Percentiles rank a stretch among this genome's conserved stretches.
These are phyloP conservation scores for Aspergillus oerlinghausenensis DNA, from an alignment of 2,329 filamentous ascomycete genomes.

Conservation along the genomic window DNA sequence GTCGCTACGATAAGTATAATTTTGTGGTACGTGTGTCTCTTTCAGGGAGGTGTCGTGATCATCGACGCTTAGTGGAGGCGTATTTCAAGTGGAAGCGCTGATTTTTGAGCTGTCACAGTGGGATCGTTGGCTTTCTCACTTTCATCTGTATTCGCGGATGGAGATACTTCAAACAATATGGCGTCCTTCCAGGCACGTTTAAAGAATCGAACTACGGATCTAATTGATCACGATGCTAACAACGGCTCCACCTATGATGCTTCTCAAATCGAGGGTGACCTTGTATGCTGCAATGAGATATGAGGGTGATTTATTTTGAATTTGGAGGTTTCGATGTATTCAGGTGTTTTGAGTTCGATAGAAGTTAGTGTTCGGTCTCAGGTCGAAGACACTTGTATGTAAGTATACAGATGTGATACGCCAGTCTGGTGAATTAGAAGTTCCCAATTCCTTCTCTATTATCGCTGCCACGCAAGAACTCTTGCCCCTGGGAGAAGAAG, in stretches of 20 bases:
- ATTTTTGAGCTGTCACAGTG: not conserved
- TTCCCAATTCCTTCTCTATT: constrained; percentile 33
- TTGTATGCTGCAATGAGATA: not conserved
- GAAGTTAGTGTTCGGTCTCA: not conserved
- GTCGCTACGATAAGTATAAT: constrained; percentile 10
- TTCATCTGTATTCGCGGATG: constrained; percentile 14
- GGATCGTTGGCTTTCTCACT: constrained; percentile 7
- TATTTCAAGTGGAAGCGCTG: not conserved
- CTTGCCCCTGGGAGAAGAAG: constrained; percentile 45
- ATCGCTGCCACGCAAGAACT: constrained; percentile 37
- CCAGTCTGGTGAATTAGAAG: constrained; percentile 14
- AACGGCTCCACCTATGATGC: not conserved
- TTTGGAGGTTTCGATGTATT: not conserved
- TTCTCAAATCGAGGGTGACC: not conserved
- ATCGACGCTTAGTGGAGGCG: not conserved
- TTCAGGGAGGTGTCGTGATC: too few species aligned
- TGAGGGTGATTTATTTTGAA: not conserved
- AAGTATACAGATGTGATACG: not conserved
- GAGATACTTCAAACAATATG: constrained; percentile 11
- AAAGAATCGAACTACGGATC: not conserved
- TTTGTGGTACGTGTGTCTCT: constrained; percentile 11
- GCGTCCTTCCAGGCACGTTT: not conserved
- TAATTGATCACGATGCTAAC: not conserved
- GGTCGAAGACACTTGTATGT: not conserved
- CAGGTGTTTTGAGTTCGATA: not conserved